Conservation (phyloP, 257 asterid genomes). For the Penstemon barbatus region DNA sequence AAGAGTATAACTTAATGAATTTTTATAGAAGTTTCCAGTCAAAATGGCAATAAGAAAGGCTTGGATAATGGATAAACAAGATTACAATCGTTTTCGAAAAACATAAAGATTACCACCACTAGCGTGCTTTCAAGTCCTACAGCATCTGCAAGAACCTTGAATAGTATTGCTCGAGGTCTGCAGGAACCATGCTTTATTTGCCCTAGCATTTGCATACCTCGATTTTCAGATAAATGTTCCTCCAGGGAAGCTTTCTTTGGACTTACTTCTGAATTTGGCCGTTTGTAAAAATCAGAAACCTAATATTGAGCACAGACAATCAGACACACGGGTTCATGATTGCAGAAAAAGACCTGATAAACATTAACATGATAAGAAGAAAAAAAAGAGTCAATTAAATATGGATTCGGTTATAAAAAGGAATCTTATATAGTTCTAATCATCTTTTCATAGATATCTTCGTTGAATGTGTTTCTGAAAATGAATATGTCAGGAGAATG, state of each 20-base stretch:
- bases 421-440: background rate
- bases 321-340: constrained; percentile 27
- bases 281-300: constrained; percentile 91
- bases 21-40: constrained; percentile 13
- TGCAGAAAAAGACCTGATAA: constrained; percentile 19
- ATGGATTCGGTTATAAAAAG: background rate
- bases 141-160: constrained; percentile 96
- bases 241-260: constrained; percentile 66
- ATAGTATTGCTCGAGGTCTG: constrained; percentile 90
- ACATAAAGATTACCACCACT: constrained; percentile 71
- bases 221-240: constrained; percentile 61
- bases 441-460: too few relatives aligned
- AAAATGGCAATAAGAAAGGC: constrained; percentile 18
- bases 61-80: constrained; percentile 12
- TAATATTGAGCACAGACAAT: constrained; percentile 37
- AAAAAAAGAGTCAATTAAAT: constrained; percentile 20
- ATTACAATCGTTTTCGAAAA: background rate
- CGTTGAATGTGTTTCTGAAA: constrained; percentile 1
- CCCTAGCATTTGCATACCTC: constrained; percentile 85
- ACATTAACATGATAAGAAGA: constrained; percentile 21
- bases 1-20: constrained; percentile 8
- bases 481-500: background rate
- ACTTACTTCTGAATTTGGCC: constrained; percentile 74
- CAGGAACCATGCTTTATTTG: constrained; percentile 93
- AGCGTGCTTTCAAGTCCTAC: constrained; percentile 92